These are phyloP conservation scores for Chlorociboria aeruginascens DNA, from an alignment of 495 filamentous ascomycete genomes.

Conservation along the genomic window DNA sequence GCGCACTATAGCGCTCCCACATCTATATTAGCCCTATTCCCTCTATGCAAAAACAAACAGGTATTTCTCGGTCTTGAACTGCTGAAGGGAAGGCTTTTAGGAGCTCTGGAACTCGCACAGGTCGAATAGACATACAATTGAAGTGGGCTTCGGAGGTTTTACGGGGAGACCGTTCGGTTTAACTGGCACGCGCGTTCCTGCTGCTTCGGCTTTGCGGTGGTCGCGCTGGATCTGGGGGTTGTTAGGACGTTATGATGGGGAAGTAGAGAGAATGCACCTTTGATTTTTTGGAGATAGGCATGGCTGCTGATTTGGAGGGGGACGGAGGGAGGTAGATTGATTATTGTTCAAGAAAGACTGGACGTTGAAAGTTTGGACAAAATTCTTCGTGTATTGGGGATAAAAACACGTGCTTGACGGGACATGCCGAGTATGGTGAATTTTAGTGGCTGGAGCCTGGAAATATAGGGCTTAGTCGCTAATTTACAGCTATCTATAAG, in stretches of 20 bases:
- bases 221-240: constrained; percentile 23
- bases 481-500: no score
- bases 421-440: no score
- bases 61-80: neutral
- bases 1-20: constrained; percentile 17
- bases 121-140: constrained; percentile 20
- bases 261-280: constrained; percentile 6
- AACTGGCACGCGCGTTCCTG: constrained; percentile 26
- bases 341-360: no score
- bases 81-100: neutral
- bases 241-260: neutral
- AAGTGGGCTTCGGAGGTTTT: constrained; percentile 27
- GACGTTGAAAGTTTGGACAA: no score
- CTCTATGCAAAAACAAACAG: neutral
- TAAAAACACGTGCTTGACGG: no score
- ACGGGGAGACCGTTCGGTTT: constrained; percentile 28
- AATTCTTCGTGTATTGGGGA: no score
- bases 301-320: neutral
- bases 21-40: neutral
- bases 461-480: no score
- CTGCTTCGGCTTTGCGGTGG: constrained; percentile 29
- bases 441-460: no score
- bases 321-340: no score
- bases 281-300: constrained; percentile 23
- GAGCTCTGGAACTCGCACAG: neutral